Percentiles rank a stretch among this genome's conserved stretches.
phyloP scores from a whole-genome alignment of 495 filamentous ascomycete species.

The Neurospora sp. region DNA sequence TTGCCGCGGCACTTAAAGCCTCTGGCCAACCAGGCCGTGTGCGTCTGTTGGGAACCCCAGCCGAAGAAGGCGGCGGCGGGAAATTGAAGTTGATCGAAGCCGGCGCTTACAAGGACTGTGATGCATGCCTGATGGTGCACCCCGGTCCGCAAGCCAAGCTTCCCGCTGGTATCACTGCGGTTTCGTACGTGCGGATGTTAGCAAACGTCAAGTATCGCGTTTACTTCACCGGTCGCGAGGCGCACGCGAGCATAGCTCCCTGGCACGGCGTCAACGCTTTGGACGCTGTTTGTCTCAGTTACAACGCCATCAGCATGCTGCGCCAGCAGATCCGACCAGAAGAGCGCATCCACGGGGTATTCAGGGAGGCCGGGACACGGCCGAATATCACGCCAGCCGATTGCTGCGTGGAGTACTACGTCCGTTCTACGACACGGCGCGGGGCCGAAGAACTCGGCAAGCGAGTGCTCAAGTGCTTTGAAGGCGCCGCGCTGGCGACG shows the following conservation, averaged over 20 bases:
- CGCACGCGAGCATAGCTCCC: conserved; percentile 51
- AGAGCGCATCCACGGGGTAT: conserved; percentile 24
- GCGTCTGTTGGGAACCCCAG: conserved; percentile 57
- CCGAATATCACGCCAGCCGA: conserved; percentile 43
- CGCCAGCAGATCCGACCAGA: conserved; percentile 47
- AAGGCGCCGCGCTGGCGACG: conserved; percentile 45
- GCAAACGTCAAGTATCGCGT: conserved; percentile 43
- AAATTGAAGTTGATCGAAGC: conserved; percentile 41
- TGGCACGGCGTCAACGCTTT: conserved; percentile 58
- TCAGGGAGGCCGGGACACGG: conserved; percentile 18
- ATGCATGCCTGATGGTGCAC: conserved; percentile 46
- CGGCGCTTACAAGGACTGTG: conserved; percentile 38
- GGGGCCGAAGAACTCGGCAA: conserved; percentile 37
- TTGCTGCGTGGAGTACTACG: conserved; percentile 46
- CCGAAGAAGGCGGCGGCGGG: conserved; percentile 50
- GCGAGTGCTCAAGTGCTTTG: conserved; percentile 44
- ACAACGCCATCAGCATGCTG: conserved; percentile 51
- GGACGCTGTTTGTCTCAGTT: conserved; percentile 50
- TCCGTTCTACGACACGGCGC: conserved; percentile 36
- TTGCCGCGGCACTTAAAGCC: conserved; percentile 40
- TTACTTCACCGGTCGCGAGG: conserved; percentile 37
- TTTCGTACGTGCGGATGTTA: too few relatives aligned
- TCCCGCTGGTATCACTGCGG: conserved; percentile 2
- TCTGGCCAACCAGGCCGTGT: conserved; percentile 44
- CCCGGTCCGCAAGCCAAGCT: conserved; percentile 32